Conservation (phyloP, 2,329 filamentous ascomycete genomes). For the Emergomyces africanus region DNA sequence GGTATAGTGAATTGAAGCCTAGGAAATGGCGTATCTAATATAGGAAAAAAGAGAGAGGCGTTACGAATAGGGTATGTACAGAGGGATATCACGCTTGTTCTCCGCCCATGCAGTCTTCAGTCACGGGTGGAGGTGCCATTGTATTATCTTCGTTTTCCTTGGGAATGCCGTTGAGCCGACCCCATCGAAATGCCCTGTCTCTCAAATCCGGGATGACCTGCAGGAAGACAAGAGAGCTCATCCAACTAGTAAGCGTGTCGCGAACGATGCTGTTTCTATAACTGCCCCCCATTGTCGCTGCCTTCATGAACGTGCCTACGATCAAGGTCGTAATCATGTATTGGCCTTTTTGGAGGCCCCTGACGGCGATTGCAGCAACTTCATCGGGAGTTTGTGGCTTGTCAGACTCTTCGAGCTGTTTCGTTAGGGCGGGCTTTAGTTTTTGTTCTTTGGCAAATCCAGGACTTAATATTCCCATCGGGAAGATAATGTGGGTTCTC, state of each 20-base stretch:
- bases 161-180: slow-evolving; percentile 40
- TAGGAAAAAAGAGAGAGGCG: not conserved
- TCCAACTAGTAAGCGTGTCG: slow-evolving; percentile 44
- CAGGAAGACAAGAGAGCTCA: slow-evolving; percentile 41
- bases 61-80: not conserved
- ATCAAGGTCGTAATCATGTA: slow-evolving; percentile 67
- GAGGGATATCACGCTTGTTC: not conserved
- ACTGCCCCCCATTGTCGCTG: slow-evolving; percentile 39
- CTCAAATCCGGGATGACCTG: slow-evolving; percentile 46
- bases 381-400: slow-evolving; percentile 63
- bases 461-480: slow-evolving; percentile 67
- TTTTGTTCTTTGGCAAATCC: slow-evolving; percentile 64
- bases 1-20: slow-evolving; percentile 5
- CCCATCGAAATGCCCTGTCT: slow-evolving; percentile 44
- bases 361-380: slow-evolving; percentile 58
- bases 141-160: slow-evolving; percentile 7
- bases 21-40: slow-evolving; percentile 8
- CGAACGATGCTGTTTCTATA: slow-evolving; percentile 40
- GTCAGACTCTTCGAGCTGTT: slow-evolving; percentile 70
- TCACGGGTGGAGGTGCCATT: not conserved
- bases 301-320: slow-evolving; percentile 60
- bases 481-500: slow-evolving; percentile 68
- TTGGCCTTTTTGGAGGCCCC: slow-evolving; percentile 65
- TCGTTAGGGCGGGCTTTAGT: slow-evolving; percentile 69
- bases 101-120: not conserved